phyloP scores from a whole-genome alignment of 139 green algal species.

The Mesotaenium endlicherianum region DNA sequence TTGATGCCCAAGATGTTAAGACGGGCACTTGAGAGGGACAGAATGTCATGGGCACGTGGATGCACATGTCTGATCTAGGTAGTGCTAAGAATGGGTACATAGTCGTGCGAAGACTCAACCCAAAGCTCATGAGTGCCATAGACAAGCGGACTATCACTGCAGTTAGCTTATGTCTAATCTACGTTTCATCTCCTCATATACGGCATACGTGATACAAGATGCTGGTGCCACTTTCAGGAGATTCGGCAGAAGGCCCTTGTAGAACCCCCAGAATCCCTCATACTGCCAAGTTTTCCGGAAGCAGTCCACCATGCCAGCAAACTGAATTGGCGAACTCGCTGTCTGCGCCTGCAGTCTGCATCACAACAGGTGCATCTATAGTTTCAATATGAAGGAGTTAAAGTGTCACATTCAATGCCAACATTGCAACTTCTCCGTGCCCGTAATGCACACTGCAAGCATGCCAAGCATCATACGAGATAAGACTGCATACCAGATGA shows the following conservation, averaged over 20 bases:
- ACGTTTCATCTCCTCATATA: slow-evolving; percentile 76
- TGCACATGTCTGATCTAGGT: too few relatives aligned
- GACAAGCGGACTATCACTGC: too few relatives aligned
- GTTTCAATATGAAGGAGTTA: background rate
- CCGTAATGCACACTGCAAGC: background rate
- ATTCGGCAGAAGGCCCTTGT: slow-evolving; percentile 89
- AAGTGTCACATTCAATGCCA: background rate
- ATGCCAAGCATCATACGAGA: background rate
- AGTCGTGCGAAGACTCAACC: too few relatives aligned
- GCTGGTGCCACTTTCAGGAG: slow-evolving; percentile 95
- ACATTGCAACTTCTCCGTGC: background rate
- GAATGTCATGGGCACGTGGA: too few relatives aligned
- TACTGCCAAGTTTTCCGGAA: slow-evolving; percentile 81
- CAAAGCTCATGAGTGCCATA: too few relatives aligned
- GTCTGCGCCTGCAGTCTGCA: slow-evolving; percentile 2
- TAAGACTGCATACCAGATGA: background rate
- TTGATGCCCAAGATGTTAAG: too few relatives aligned
- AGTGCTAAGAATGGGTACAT: too few relatives aligned
- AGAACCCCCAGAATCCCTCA: slow-evolving; percentile 80
- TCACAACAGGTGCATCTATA: background rate
- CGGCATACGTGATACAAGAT: slow-evolving; percentile 93
- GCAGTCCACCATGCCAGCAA: slow-evolving; percentile 93
- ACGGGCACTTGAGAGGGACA: too few relatives aligned
- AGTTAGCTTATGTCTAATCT: slow-evolving; percentile 1
- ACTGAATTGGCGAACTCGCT: slow-evolving; percentile 46